Evolutionary conservation across 2,329 filamentous ascomycete species (phyloP).

Genomic region (Macrophomina pseudophaseolina): DNA sequence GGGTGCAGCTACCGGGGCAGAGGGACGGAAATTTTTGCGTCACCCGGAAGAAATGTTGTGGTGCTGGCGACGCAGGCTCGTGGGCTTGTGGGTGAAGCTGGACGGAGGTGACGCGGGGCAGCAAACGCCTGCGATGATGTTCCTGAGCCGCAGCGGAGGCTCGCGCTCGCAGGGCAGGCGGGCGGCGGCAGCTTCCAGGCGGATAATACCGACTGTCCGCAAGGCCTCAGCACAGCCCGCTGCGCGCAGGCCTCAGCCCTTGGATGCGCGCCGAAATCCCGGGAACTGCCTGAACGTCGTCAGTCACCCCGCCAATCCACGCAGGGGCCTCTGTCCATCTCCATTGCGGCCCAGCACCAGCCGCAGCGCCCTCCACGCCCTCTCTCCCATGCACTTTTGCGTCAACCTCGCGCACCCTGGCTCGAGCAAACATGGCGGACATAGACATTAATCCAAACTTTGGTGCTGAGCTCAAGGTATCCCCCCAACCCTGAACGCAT

Average conservation of each 20-base stretch:
- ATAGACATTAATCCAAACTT: conserved; percentile 84
- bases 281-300: conserved; percentile 29
- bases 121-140: neutral
- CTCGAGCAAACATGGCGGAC: conserved; percentile 69
- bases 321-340: conserved; percentile 13
- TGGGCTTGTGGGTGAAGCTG: neutral
- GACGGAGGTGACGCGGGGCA: conserved; percentile 9
- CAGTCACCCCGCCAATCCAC: conserved; percentile 19
- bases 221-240: neutral
- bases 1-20: neutral
- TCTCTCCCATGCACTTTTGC: conserved; percentile 16
- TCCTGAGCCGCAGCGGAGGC: neutral
- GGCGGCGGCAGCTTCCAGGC: conserved; percentile 6
- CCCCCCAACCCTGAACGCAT: conserved; percentile 32
- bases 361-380: conserved; percentile 12
- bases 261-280: conserved; percentile 7
- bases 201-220: conserved; percentile 10
- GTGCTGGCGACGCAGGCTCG: conserved; percentile 1
- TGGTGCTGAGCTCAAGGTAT: conserved; percentile 90
- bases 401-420: neutral
- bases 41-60: neutral
- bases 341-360: conserved; percentile 20
- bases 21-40: neutral
- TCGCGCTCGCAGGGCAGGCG: neutral
- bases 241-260: conserved; percentile 4